Conservation (phyloP, 2,329 filamentous ascomycete genomes). For the Colletotrichum sp. region DNA sequence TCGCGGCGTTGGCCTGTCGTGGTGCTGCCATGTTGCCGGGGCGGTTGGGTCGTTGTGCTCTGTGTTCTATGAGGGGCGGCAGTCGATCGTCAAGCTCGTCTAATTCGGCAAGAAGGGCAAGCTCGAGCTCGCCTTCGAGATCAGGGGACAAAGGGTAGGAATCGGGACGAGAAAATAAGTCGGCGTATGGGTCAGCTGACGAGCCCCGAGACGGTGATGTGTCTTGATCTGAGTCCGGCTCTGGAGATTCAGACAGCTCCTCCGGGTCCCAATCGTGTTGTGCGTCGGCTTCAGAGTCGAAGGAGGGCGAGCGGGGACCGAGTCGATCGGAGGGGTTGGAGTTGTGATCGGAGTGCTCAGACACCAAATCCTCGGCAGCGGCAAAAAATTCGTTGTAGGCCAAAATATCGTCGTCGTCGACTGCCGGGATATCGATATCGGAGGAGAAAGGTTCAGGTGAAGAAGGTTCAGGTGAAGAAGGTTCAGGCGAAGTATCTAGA, state of each 20-base stretch:
- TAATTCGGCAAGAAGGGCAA: slow-evolving; percentile 17
- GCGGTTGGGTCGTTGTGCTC: background rate
- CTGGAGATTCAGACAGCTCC: background rate
- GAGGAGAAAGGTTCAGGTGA: background rate
- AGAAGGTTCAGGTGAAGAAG: slow-evolving; percentile 13
- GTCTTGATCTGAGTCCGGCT: background rate
- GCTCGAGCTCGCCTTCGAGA: slow-evolving; percentile 13
- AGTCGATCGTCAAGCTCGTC: background rate
- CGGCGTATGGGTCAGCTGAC: background rate
- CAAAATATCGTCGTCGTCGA: background rate
- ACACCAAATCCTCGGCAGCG: background rate
- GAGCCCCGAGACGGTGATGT: background rate
- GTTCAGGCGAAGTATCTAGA: slow-evolving; percentile 7
- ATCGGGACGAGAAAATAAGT: background rate
- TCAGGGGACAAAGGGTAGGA: slow-evolving; percentile 13
- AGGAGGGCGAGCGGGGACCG: background rate
- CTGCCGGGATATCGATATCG: background rate
- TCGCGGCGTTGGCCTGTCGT: background rate
- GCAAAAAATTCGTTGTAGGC: background rate
- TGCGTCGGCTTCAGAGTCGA: slow-evolving; percentile 8
- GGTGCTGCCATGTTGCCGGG: background rate
- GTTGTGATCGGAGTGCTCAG: background rate
- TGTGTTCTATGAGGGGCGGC: background rate
- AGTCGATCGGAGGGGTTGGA: background rate
- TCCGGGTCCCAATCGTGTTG: slow-evolving; percentile 4